Evolutionary conservation across 2,329 filamentous ascomycete genomes (phyloP), one percentile per base, ranked within the genome.

Genomic region (Blastomyces silverae): DNA sequence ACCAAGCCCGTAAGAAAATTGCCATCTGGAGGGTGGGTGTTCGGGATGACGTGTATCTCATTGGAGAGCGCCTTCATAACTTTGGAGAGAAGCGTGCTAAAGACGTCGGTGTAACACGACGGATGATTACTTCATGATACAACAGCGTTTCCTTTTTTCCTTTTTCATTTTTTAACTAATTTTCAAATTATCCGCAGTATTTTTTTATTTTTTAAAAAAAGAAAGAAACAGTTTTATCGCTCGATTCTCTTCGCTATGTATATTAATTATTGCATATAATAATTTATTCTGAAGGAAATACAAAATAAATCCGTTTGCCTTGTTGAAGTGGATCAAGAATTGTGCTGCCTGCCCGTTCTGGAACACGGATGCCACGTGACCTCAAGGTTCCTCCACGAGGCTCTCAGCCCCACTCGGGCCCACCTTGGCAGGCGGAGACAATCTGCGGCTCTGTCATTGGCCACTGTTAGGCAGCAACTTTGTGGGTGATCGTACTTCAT

Each of bases 21-120:
- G 84, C 85, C 58, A 80, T 85, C 25, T 97, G 93, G 92, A 86
- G 90, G 71, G 82, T 87, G 65, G 85, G 88, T 65, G 91, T 99
- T 58, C 83, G 91, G 50, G 95, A 99, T 75, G 95, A 99, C 77
- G 92, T 96, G 0, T 99, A 99, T 75, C 80, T 99, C 56, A 94
- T 97, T 73, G 94, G 94, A 1, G 93, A 99, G 79, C 81, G 92
- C 66, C 78, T 99, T 72, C 95, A 99, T 79, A 99, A 99, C 76
- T 96, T 97, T 77, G 90, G 91, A 2, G 87, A 89, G 73, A 78
- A 76, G 64, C 73, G 74, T 63, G 74, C 75, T 28, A 73, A 71
- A 60, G 76, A 78, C 68, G 75, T 78, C 13, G 75, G 76, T 37
- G 73, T 75, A 5, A 70, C 76, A 57, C 72, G 73, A 63, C 73